A percentile compares a stretch with the other conserved stretches of the same genome.
Evolutionary conservation across 2,329 filamentous ascomycete genomes (phyloP).

Genomic region (Diplocarpon rosae): DNA sequence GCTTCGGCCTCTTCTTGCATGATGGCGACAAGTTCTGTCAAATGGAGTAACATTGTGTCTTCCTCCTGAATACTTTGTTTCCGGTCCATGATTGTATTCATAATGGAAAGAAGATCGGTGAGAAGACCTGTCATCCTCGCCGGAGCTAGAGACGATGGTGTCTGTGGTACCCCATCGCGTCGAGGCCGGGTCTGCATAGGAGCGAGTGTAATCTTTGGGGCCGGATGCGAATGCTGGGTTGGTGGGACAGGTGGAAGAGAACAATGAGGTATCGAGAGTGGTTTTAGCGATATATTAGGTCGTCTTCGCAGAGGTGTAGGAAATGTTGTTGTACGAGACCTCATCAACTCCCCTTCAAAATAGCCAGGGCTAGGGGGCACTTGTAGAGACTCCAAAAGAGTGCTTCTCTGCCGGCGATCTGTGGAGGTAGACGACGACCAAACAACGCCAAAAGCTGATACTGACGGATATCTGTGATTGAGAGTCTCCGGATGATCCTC

Average conservation of each 20-base stretch:
- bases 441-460: too few species aligned
- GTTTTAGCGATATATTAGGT: too few species aligned
- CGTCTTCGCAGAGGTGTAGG: too few species aligned
- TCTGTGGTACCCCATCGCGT: slow-evolving; percentile 1
- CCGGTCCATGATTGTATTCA: slow-evolving; percentile 13
- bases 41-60: slow-evolving; percentile 7
- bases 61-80: slow-evolving; percentile 8
- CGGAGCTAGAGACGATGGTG: slow-evolving; percentile 9
- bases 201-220: background rate
- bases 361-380: too few species aligned
- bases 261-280: too few species aligned
- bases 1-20: slow-evolving; percentile 18
- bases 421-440: too few species aligned
- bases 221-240: background rate
- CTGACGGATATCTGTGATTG: too few species aligned
- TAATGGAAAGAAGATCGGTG: slow-evolving; percentile 12
- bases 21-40: slow-evolving; percentile 15
- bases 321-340: too few species aligned
- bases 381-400: too few species aligned
- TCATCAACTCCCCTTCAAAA: too few species aligned
- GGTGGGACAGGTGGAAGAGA: background rate
- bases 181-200: background rate
- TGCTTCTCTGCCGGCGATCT: too few species aligned
- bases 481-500: background rate
- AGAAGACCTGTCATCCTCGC: slow-evolving; percentile 12